A percentile compares a stretch with the other conserved stretches of the same genome.
These are phyloP conservation scores for Sugiyamaella lignohabitans DNA, from an alignment of 805 yeast species.

Conservation along the genomic window DNA sequence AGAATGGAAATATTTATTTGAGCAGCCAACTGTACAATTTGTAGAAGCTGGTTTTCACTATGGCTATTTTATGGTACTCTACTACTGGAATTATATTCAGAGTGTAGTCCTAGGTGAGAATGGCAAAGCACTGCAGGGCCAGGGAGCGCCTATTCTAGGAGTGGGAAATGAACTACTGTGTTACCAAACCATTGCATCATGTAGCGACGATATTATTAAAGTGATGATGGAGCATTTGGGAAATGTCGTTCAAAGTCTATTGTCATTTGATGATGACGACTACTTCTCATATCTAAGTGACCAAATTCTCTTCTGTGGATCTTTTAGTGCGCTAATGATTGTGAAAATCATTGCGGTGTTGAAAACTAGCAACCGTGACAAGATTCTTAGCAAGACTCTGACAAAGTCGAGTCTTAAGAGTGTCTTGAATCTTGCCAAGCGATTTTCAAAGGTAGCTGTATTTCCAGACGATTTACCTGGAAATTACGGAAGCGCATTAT, in stretches of 20 bases:
- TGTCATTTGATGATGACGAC: constrained; percentile 41
- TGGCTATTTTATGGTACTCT: constrained; percentile 46
- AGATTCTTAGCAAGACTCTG: constrained; percentile 4
- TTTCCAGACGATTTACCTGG: constrained; percentile 14
- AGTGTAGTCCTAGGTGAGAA: neutral
- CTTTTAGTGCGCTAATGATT: constrained; percentile 22
- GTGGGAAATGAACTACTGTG: constrained; percentile 3
- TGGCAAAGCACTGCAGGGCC: too few species aligned
- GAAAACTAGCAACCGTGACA: constrained; percentile 5
- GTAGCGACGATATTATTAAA: constrained; percentile 24
- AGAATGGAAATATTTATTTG: constrained; percentile 63
- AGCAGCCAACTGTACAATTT: constrained; percentile 67
- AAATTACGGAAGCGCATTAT: constrained; percentile 15
- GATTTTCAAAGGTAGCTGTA: constrained; percentile 12
- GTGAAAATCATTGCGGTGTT: constrained; percentile 9
- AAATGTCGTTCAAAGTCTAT: constrained; percentile 38
- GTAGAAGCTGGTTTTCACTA: constrained; percentile 66
- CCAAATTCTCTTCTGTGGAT: constrained; percentile 48
- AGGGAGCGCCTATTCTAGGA: too few species aligned
- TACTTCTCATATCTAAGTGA: constrained; percentile 68
- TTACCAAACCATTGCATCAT: constrained; percentile 11
- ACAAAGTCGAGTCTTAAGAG: constrained; percentile 3
- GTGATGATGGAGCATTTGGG: constrained; percentile 39
- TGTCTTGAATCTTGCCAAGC: constrained; percentile 5
- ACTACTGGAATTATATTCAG: constrained; percentile 32